Conservation (phyloP, 129 eudicot genomes). For the Logfia minima region DNA sequence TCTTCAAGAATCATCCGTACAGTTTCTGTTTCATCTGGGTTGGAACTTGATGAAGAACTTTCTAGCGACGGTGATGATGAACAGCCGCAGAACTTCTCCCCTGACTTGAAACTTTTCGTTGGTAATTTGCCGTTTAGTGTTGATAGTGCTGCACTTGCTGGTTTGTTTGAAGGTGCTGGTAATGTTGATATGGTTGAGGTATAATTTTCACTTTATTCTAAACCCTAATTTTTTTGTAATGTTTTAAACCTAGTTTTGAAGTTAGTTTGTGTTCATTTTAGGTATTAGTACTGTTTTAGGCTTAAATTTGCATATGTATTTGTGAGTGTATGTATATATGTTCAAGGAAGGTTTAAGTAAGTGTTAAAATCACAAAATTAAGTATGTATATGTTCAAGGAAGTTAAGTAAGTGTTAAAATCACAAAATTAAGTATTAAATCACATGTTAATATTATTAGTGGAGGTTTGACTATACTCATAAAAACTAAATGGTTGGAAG, state of each 20-base stretch:
- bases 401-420: neutral
- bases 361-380: neutral
- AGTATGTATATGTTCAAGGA: neutral
- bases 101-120: constrained; percentile 81
- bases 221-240: neutral
- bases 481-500: too few relatives aligned
- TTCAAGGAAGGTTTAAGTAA: neutral
- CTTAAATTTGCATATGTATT: neutral
- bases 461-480: neutral
- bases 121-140: constrained; percentile 84
- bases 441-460: neutral
- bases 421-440: neutral
- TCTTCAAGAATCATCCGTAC: constrained; percentile 36
- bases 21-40: constrained; percentile 57
- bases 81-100: constrained; percentile 49
- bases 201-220: constrained; percentile 10
- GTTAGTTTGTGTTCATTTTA: neutral
- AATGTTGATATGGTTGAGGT: constrained; percentile 99
- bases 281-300: neutral
- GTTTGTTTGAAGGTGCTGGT: constrained; percentile 73
- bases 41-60: constrained; percentile 39
- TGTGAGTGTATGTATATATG: neutral
- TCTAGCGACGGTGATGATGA: constrained; percentile 37
- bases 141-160: constrained; percentile 88
- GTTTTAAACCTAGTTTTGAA: neutral